A percentile compares a stretch with the other conserved stretches of the same genome.
Conservation (phyloP, 108 stramenopile species). For the Pseudonitzschia pungens region DNA sequence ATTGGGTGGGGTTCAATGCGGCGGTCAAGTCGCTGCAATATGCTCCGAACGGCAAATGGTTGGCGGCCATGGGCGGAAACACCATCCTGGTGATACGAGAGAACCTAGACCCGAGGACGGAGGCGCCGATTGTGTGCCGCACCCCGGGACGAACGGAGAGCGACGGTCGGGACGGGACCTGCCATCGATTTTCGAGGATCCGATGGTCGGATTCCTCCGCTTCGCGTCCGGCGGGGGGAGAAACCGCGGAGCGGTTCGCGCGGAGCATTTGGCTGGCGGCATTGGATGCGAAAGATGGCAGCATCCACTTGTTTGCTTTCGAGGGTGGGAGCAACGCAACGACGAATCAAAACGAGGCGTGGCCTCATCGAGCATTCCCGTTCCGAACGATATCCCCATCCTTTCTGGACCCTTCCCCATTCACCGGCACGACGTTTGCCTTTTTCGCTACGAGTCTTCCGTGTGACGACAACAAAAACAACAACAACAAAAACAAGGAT, state of each 20-base stretch:
- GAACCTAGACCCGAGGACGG: background rate
- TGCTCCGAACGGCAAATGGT: background rate
- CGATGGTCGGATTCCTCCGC: background rate
- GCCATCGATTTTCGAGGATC: background rate
- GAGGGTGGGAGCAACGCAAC: background rate
- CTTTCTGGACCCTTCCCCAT: background rate
- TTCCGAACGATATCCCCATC: background rate
- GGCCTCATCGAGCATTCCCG: constrained; percentile 5
- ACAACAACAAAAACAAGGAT: background rate
- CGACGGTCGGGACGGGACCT: constrained; percentile 5
- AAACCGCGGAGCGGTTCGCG: background rate
- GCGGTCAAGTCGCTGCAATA: constrained; percentile 11
- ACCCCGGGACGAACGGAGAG: background rate
- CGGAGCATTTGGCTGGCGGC: background rate
- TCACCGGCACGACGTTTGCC: background rate
- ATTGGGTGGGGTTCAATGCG: constrained; percentile 14
- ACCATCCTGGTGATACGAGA: constrained; percentile 7
- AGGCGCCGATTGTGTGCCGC: constrained; percentile 1
- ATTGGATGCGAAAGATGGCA: background rate
- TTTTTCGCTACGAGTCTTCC: background rate
- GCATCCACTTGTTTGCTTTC: background rate
- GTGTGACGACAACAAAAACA: background rate
- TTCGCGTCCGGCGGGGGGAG: background rate
- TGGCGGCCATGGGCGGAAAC: constrained; percentile 7
- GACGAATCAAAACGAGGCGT: background rate